Evolutionary conservation across 345 rosid genomes (phyloP).

Genomic region (Brassica carinata): DNA sequence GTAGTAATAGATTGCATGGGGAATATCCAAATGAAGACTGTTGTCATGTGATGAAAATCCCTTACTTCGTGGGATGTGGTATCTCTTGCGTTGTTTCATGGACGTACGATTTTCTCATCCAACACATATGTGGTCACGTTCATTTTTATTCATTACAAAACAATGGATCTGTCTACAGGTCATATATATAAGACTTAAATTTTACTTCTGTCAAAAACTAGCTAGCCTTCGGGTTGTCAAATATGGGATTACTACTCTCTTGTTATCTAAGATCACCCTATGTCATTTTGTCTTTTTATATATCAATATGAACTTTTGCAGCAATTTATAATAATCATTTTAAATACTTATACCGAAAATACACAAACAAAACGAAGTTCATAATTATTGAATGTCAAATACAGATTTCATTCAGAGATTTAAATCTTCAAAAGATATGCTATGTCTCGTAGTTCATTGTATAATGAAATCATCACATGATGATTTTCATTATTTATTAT

Average conservation of each 20-base stretch:
- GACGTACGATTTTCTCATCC: conserved; percentile 17
- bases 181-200: neutral
- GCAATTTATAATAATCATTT: neutral
- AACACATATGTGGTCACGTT: conserved; percentile 10
- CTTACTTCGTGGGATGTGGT: conserved; percentile 23
- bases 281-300: neutral
- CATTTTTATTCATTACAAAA: conserved; percentile 1
- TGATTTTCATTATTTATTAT: neutral
- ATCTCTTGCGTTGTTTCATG: conserved; percentile 24
- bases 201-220: neutral
- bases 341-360: neutral
- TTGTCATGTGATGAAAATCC: conserved; percentile 39
- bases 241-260: neutral
- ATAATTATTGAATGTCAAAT: neutral
- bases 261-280: neutral
- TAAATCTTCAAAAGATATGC: conserved; percentile 30
- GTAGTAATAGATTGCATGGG: conserved; percentile 31
- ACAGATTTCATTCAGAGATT: neutral
- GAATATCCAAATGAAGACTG: conserved; percentile 27
- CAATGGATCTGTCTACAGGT: neutral
- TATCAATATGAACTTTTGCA: neutral
- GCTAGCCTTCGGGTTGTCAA: neutral
- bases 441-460: conserved; percentile 17
- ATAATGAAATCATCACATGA: conserved; percentile 10
- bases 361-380: neutral